Conservation (phyloP, 768 basidiomycete species). For the Lepiota venenata region DNA sequence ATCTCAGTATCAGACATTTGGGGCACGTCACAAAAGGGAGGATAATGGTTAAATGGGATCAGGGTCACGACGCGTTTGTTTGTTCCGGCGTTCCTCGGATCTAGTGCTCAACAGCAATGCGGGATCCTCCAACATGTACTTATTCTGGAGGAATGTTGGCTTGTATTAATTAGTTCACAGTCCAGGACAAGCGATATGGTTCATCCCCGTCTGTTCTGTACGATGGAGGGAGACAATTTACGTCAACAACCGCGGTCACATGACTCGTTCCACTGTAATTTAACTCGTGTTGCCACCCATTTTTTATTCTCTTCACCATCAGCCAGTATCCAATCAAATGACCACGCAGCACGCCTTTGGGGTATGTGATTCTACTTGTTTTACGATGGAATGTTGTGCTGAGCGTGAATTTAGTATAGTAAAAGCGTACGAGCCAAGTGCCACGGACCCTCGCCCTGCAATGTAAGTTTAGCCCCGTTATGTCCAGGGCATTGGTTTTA, state of each 20-base stretch:
- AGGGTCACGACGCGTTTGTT: slow-evolving; percentile 22
- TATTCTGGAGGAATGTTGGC: too few relatives aligned
- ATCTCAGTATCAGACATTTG: slow-evolving; percentile 31
- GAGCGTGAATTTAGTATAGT: slow-evolving; percentile 50
- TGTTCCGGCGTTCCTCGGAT: slow-evolving; percentile 15
- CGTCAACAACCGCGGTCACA: too few relatives aligned
- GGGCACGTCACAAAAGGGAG: too few relatives aligned
- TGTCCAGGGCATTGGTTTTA: not conserved
- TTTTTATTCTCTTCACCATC: not conserved
- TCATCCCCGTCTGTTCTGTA: too few relatives aligned
- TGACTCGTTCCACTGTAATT: not conserved
- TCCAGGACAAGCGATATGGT: too few relatives aligned
- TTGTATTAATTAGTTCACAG: too few relatives aligned
- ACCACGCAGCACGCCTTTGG: slow-evolving; percentile 10
- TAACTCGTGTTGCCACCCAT: not conserved
- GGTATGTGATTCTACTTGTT: not conserved
- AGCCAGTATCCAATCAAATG: not conserved
- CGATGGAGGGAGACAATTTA: too few relatives aligned
- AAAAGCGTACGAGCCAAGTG: slow-evolving; percentile 69
- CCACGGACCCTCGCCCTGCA: slow-evolving; percentile 60
- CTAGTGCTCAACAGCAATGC: too few relatives aligned
- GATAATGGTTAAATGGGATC: not conserved
- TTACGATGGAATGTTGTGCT: not conserved
- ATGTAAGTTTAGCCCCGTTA: slow-evolving; percentile 21
- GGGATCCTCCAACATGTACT: too few relatives aligned